phyloP scores from a whole-genome alignment of 2,329 filamentous ascomycete genomes.

The Phaeophleospora eucalypticola region DNA sequence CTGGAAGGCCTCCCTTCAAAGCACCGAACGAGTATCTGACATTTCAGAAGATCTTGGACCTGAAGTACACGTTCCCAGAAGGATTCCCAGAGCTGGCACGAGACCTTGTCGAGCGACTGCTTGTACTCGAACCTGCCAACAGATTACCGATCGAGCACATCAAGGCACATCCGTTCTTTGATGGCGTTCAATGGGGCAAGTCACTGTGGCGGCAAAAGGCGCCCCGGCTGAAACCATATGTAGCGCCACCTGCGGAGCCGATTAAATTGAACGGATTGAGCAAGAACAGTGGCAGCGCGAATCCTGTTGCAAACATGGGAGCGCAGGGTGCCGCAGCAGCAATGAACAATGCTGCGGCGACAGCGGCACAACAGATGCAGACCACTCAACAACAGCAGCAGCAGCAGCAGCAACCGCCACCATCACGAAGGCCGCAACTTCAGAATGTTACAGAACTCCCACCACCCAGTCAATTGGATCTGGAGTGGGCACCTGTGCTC shows the following conservation, averaged over 20 bases:
- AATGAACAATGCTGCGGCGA: slow-evolving; percentile 8
- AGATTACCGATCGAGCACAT: slow-evolving; percentile 92
- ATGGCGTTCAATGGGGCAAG: slow-evolving; percentile 78
- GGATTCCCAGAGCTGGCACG: slow-evolving; percentile 82
- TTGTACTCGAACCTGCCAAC: slow-evolving; percentile 81
- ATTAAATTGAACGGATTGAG: slow-evolving; percentile 24
- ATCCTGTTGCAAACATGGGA: slow-evolving; percentile 28
- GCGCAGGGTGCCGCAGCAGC: slow-evolving; percentile 33
- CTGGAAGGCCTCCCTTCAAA: slow-evolving; percentile 97
- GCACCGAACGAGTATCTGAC: slow-evolving; percentile 93
- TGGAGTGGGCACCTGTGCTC: slow-evolving; percentile 96
- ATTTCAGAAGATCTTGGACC: slow-evolving; percentile 93
- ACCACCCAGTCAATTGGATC: slow-evolving; percentile 93
- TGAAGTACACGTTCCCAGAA: slow-evolving; percentile 89
- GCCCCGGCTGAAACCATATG: slow-evolving; percentile 78
- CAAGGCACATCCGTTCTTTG: slow-evolving; percentile 93
- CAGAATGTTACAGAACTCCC: slow-evolving; percentile 91
- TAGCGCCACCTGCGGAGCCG: slow-evolving; percentile 52
- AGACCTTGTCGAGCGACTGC: slow-evolving; percentile 82
- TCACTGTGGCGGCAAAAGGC: slow-evolving; percentile 85
- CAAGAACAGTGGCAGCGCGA: slow-evolving; percentile 16
- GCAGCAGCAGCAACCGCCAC: slow-evolving; percentile 10
- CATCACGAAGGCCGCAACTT: slow-evolving; percentile 55
- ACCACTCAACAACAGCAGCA: slow-evolving; percentile 1
- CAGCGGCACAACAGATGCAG: slow-evolving; percentile 4